Percentiles rank a stretch among this genome's conserved stretches.
Conservation (phyloP, 768 basidiomycete genomes). For the Polyporus arcularius region DNA sequence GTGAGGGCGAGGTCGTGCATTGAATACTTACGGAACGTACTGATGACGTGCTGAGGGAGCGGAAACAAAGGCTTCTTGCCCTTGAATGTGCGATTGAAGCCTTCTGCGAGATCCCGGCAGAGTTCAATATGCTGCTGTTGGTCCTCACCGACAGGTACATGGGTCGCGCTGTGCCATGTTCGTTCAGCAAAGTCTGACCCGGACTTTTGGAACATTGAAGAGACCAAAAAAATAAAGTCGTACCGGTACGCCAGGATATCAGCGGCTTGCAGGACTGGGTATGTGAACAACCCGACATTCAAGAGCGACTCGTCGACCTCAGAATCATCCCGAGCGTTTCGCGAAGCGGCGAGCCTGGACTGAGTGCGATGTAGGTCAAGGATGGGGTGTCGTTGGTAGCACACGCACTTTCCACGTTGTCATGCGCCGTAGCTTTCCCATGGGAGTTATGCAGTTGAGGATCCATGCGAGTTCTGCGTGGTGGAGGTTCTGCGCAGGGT, state of each 20-base stretch:
- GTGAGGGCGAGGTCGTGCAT: neutral
- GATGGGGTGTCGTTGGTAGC: neutral
- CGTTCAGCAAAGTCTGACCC: neutral
- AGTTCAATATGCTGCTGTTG: constrained; percentile 95
- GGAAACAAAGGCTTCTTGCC: constrained; percentile 58
- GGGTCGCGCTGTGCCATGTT: constrained; percentile 63
- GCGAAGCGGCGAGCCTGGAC: constrained; percentile 73
- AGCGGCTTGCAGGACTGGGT: constrained; percentile 92
- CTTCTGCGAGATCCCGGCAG: constrained; percentile 77
- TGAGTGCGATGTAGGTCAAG: constrained; percentile 31
- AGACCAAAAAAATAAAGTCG: constrained; percentile 16
- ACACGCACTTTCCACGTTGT: constrained; percentile 90
- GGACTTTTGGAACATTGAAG: neutral
- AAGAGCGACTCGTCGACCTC: constrained; percentile 82
- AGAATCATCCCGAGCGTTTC: constrained; percentile 73
- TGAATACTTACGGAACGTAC: constrained; percentile 46
- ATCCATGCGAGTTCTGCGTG: constrained; percentile 93
- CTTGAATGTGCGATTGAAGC: constrained; percentile 74
- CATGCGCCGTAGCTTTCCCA: constrained; percentile 86
- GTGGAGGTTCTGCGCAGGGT: constrained; percentile 60
- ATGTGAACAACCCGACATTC: constrained; percentile 85
- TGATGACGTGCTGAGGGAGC: constrained; percentile 68
- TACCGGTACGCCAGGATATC: constrained; percentile 88
- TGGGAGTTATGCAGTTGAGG: constrained; percentile 78
- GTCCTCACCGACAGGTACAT: constrained; percentile 96